phyloP scores from a whole-genome alignment of 2,329 filamentous ascomycete species.

The Botryotinia globosa region DNA sequence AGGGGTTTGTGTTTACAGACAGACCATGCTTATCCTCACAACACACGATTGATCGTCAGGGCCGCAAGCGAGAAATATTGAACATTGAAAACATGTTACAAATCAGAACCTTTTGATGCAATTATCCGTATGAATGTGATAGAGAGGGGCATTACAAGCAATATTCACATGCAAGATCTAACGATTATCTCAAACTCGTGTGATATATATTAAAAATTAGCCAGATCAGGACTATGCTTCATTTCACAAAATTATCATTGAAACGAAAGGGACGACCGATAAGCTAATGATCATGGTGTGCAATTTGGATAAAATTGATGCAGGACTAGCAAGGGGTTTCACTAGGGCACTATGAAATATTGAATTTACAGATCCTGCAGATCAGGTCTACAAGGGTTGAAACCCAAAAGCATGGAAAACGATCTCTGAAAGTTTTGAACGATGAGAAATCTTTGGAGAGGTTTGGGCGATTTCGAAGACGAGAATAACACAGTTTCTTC shows the following conservation, averaged over 20 bases:
- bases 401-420: conserved; percentile 8
- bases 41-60: conserved; percentile 15
- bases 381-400: conserved; percentile 13
- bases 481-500: background rate
- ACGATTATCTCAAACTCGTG: conserved; percentile 16
- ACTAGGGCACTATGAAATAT: conserved; percentile 25
- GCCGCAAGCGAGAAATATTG: conserved; percentile 12
- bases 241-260: conserved; percentile 14
- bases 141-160: background rate
- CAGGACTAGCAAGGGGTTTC: conserved; percentile 15
- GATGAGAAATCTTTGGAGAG: background rate
- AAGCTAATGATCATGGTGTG: conserved; percentile 15
- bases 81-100: conserved; percentile 4
- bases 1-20: conserved; percentile 18
- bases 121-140: conserved; percentile 1
- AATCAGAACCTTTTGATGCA: conserved; percentile 4
- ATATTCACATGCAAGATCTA: conserved; percentile 15
- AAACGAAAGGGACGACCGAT: conserved; percentile 15
- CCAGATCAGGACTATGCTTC: conserved; percentile 14
- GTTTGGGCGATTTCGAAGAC: background rate
- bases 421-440: background rate
- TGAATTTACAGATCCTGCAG: conserved; percentile 30
- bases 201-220: conserved; percentile 17
- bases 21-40: conserved; percentile 13
- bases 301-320: conserved; percentile 21